Evolutionary conservation across 495 filamentous ascomycete genomes (phyloP).

Genomic region (Penicillium pancosmium): DNA sequence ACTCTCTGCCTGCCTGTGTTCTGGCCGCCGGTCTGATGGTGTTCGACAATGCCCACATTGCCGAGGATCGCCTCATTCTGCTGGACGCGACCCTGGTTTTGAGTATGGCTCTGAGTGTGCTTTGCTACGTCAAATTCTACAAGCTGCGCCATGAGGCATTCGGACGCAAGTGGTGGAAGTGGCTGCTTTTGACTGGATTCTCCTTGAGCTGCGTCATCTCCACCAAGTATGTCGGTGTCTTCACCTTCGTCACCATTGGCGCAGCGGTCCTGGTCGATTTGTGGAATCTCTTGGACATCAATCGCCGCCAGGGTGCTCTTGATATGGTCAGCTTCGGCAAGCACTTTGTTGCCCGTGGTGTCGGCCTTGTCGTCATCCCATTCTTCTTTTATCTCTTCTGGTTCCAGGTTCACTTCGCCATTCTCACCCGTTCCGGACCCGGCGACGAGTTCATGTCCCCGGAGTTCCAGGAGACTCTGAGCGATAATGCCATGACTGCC

Average conservation of each 20-base stretch:
- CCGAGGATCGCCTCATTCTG: constrained; percentile 92
- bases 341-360: constrained; percentile 82
- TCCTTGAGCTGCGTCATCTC: constrained; percentile 96
- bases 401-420: constrained; percentile 98
- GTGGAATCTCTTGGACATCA: constrained; percentile 91
- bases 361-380: constrained; percentile 84
- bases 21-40: constrained; percentile 84
- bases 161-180: constrained; percentile 98
- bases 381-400: constrained; percentile 99
- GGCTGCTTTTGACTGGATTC: constrained; percentile 93
- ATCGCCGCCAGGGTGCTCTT: constrained; percentile 75
- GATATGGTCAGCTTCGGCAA: constrained; percentile 78
- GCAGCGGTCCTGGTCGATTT: constrained; percentile 91
- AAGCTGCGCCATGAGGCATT: constrained; percentile 91
- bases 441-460: constrained; percentile 99
- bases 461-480: constrained; percentile 94
- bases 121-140: constrained; percentile 96
- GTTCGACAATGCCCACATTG: constrained; percentile 98
- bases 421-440: constrained; percentile 84
- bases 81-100: constrained; percentile 93
- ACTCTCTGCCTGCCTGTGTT: constrained; percentile 89
- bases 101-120: constrained; percentile 90
- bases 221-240: constrained; percentile 95
- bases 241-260: constrained; percentile 97
- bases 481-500: constrained; percentile 87